Evolutionary conservation across 352 stramenopile genomes (phyloP), one percentile per base, ranked within the genome.

Genomic region (Phytophthora palmivora): DNA sequence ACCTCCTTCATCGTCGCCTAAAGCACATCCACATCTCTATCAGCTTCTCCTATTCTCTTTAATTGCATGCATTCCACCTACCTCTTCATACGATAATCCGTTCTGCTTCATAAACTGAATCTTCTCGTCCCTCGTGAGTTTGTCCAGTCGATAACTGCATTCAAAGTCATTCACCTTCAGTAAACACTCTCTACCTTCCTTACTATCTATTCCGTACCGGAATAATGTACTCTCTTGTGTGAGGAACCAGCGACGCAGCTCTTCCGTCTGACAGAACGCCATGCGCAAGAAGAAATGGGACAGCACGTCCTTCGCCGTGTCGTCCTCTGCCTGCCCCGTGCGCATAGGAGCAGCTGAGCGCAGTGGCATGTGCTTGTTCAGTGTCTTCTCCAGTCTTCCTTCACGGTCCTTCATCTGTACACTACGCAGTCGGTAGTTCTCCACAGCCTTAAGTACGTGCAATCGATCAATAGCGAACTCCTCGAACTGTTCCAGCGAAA

Each of bases 271-370:
- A 70, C 96, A 99, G 76, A 99, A 99, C 6, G 96, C 97, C 60
- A 99, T 94, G 24, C 97, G 87, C 54, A 99, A 70, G 43, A 99
- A 98, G 72, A 99, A 99, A 70, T 99, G 97, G 32, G 96, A 99
- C 15, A 98, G 75, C 56, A 94, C 86, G 72, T 98, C 87, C 73
- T 97, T 97, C 38, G 84, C 63, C 18, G 83, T 60, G 50, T 96
- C 80, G 18, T 77, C 66, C 43, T 94, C 81, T 6, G 83, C 81
- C 45, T 82, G 79, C 7, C 85, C 82, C 12, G 63, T 60, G 26
- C 81, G 74, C 32, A 51, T 67, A 2, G 70, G 72, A 7, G 48
- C 67, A 12, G 72, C 58, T 0, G 70, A 60, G 7, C 82, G 82
- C 54, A 96, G 72, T 30, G 87, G 87, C 76, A 96, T 76, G 70